These are phyloP conservation scores for Begonia peltatifolia DNA, from an alignment of 306 rosid species.

Conservation along the genomic window DNA sequence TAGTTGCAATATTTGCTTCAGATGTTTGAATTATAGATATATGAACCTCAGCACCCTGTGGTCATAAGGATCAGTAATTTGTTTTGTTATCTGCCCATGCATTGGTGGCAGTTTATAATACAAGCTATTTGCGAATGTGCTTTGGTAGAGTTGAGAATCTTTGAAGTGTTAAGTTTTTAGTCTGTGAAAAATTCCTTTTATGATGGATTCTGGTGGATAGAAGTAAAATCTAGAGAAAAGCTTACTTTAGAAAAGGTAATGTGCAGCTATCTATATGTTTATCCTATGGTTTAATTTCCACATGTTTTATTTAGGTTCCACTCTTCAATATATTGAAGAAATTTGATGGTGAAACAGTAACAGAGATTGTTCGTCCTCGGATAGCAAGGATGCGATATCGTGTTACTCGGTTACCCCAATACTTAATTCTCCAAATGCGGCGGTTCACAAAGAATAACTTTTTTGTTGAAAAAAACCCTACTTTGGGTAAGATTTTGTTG, in stretches of 20 bases:
- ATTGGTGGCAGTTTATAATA: too few species aligned
- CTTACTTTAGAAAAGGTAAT: neutral
- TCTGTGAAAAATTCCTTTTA: too few species aligned
- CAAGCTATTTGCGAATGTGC: too few species aligned
- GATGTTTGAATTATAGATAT: too few species aligned
- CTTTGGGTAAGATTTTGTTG: slow-evolving; percentile 33
- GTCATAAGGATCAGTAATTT: too few species aligned
- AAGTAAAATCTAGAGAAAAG: too few species aligned
- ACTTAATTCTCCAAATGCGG: slow-evolving; percentile 81
- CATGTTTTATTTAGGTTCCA: slow-evolving; percentile 50
- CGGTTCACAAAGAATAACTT: slow-evolving; percentile 92
- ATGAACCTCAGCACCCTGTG: too few species aligned
- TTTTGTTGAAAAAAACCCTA: slow-evolving; percentile 96
- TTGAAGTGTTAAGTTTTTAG: too few species aligned
- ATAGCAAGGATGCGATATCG: slow-evolving; percentile 84
- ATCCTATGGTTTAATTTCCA: slow-evolving; percentile 2
- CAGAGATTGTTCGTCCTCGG: slow-evolving; percentile 91
- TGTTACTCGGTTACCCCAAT: slow-evolving; percentile 72
- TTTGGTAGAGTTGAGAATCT: too few species aligned
- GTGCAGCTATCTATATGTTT: neutral
- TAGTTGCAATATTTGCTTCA: too few species aligned
- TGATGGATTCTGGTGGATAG: too few species aligned
- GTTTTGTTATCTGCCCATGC: too few species aligned
- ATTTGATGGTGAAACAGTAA: slow-evolving; percentile 86
- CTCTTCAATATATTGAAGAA: slow-evolving; percentile 89